phyloP scores from a whole-genome alignment of 108 stramenopile genomes.

The Cylindrotheca closterium region DNA sequence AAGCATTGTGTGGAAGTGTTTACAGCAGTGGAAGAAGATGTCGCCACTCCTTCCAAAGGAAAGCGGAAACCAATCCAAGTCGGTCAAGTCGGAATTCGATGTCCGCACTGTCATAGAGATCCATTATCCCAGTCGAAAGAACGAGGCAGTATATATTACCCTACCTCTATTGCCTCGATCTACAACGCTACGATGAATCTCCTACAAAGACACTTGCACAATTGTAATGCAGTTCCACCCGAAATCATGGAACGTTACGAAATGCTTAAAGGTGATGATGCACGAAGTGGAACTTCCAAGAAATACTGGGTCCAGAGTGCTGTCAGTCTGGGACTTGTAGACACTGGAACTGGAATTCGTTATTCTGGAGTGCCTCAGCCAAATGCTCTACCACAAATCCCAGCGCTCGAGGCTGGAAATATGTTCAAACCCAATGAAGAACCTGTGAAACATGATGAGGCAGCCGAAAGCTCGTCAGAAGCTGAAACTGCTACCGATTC shows the following conservation, averaged over 20 bases:
- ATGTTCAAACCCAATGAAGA: background rate
- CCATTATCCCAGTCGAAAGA: slow-evolving; percentile 28
- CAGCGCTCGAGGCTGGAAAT: slow-evolving; percentile 19
- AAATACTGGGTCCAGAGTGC: slow-evolving; percentile 81
- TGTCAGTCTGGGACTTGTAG: slow-evolving; percentile 66
- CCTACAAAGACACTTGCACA: slow-evolving; percentile 75
- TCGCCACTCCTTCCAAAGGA: slow-evolving; percentile 77
- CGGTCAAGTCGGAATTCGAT: slow-evolving; percentile 85
- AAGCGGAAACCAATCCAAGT: slow-evolving; percentile 76
- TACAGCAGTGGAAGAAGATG: slow-evolving; percentile 62
- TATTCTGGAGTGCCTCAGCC: slow-evolving; percentile 21
- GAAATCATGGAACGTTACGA: slow-evolving; percentile 69
- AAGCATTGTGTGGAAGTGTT: slow-evolving; percentile 76
- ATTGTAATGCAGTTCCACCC: slow-evolving; percentile 56
- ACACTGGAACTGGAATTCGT: slow-evolving; percentile 76
- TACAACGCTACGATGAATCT: slow-evolving; percentile 85
- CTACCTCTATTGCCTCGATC: slow-evolving; percentile 62
- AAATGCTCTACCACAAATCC: slow-evolving; percentile 17
- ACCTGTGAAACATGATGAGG: background rate
- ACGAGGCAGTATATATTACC: slow-evolving; percentile 78
- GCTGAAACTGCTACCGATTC: background rate
- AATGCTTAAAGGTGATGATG: slow-evolving; percentile 74
- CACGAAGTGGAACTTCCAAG: slow-evolving; percentile 81
- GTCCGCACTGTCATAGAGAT: slow-evolving; percentile 68
- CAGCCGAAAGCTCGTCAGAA: background rate